phyloP scores from a whole-genome alignment of 73 alveolate genomes.

The Tetrahymena borealis region DNA sequence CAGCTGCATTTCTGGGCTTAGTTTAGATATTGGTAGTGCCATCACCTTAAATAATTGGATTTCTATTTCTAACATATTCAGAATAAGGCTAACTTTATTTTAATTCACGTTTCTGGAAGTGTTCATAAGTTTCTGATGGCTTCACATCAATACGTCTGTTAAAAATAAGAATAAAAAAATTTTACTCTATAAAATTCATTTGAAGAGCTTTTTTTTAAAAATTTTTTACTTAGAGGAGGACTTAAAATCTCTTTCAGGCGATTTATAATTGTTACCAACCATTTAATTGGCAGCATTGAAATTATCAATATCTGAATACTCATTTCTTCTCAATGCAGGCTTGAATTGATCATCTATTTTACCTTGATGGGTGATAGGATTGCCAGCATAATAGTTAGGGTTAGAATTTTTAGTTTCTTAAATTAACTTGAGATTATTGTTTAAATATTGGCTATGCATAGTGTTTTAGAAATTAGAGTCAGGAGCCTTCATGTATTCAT shows the following conservation, averaged over 20 bases:
- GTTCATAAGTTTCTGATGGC: not conserved
- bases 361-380: not conserved
- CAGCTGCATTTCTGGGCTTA: not conserved
- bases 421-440: not conserved
- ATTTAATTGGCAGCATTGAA: not conserved
- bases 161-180: too few species aligned
- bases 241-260: slow-evolving; percentile 1
- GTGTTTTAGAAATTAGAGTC: not conserved
- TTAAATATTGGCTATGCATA: not conserved
- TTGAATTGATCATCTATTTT: not conserved
- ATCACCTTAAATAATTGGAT: not conserved
- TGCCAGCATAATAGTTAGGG: not conserved
- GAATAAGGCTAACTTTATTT: not conserved
- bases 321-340: not conserved
- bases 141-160: not conserved
- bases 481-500: not conserved
- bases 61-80: not conserved
- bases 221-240: not conserved
- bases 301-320: not conserved
- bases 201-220: too few species aligned
- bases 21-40: not conserved
- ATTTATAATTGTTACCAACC: not conserved
- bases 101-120: not conserved
- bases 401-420: not conserved
- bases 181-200: too few species aligned